Percentiles rank a stretch among this genome's conserved stretches.
These are phyloP conservation scores for Gardenia jasminoides DNA, from an alignment of 257 asterid genomes.

Conservation along the genomic window DNA sequence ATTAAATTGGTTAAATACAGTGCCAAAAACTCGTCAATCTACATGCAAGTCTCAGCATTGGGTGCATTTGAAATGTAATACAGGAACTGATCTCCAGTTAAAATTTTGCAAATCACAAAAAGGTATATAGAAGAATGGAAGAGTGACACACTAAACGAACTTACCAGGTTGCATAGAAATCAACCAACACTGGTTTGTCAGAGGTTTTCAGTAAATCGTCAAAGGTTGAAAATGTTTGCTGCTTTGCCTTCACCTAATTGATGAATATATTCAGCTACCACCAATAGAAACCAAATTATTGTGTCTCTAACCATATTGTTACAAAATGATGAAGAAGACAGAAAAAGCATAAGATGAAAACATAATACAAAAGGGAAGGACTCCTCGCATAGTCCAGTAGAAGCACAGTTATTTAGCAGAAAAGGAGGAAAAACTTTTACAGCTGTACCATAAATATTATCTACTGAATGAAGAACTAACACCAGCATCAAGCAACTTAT, in stretches of 20 bases:
- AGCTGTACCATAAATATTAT: not conserved
- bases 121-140: not conserved
- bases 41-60: not conserved
- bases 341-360: not conserved
- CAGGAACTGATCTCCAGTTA: not conserved
- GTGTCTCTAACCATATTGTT: not conserved
- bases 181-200: slow-evolving; percentile 85
- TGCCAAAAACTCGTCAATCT: too few species aligned
- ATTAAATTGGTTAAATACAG: not conserved
- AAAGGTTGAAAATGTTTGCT: slow-evolving; percentile 73
- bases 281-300: not conserved
- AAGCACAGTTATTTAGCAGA: not conserved
- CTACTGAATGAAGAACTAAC: not conserved
- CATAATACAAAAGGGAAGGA: not conserved
- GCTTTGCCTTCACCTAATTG: slow-evolving; percentile 79
- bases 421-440: not conserved
- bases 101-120: not conserved
- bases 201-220: slow-evolving; percentile 74
- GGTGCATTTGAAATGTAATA: not conserved
- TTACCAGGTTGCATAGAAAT: slow-evolving; percentile 98
- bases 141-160: not conserved
- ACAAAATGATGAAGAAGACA: not conserved
- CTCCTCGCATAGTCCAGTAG: not conserved
- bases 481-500: not conserved
- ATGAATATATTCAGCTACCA: slow-evolving; percentile 10